Evolutionary conservation across 2,329 filamentous ascomycete genomes (phyloP), one percentile per base, ranked within the genome.

Genomic region (Hysterium pulicare): DNA sequence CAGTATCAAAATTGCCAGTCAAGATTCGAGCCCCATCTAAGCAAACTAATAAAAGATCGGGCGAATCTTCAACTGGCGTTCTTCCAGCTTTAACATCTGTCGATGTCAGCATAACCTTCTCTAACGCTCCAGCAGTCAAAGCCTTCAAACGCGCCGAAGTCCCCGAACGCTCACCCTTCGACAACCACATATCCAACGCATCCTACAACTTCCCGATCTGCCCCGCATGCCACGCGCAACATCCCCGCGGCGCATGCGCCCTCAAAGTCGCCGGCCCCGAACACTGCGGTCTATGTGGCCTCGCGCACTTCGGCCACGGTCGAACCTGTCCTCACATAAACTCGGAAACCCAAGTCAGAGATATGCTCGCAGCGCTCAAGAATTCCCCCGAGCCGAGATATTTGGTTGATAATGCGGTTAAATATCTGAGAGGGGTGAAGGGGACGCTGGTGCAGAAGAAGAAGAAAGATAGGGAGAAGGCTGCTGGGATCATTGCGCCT

Each of bases 281-380:
- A 53, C 66, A 76, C 51, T 87, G 84, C 61, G 76, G 76, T 5
- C 72, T 86, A 45, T 87, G 84, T 57, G 64, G 64, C 1, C 71
- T 86, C 5, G 86, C 84, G 1, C 82, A 85, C 55, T 79, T 72
- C 48, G 81, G 81, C 2, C 58, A 71, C 40, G 63, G 66, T 1
- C 71, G 77, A 23, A 74, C 72, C 7, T 87, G 84, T 55, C 78
- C 82, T 11, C 78, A 83, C 56, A 72, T 87, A 39, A 71, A 70
- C 41, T 80, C 79, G 3, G 78, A 86, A 47, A 76, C 74, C 3
- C 77, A 87, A 55, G 71, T 89, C 13, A 72, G 76, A 41, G 68
- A 76, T 16, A 84, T 88, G 73, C 67, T 89, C 13, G 74, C 80
- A 42, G 75, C 78, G 0, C 62, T 89, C 17, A 80, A 80, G 53